Evolutionary conservation across 2,329 filamentous ascomycete species (phyloP).

Genomic region (Diaporthe longicolla): DNA sequence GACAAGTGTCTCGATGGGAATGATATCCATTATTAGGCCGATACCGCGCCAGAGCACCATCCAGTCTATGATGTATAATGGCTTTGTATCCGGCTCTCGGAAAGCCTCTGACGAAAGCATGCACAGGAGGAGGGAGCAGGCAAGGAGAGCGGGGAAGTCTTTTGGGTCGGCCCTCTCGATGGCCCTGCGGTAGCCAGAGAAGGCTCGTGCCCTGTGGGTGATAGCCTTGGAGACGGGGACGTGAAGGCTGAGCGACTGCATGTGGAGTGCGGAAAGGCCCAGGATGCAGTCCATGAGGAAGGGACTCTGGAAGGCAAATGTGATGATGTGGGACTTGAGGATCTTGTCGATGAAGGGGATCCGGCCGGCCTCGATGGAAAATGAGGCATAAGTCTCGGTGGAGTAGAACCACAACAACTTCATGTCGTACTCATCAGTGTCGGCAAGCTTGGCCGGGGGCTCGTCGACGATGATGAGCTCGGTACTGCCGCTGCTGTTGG

Average conservation of each 20-base stretch:
- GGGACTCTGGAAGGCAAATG: conserved; percentile 64
- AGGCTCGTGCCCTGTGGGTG: conserved; percentile 63
- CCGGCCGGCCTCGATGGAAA: conserved; percentile 57
- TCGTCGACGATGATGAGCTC: conserved; percentile 52
- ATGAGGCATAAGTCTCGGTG: conserved; percentile 60
- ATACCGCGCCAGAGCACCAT: conserved; percentile 69
- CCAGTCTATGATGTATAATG: conserved; percentile 69
- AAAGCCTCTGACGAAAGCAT: conserved; percentile 66
- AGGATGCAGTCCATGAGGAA: conserved; percentile 71
- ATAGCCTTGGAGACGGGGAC: conserved; percentile 57
- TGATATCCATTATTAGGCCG: conserved; percentile 61
- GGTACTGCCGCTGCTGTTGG: conserved; percentile 44
- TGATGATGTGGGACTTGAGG: conserved; percentile 62
- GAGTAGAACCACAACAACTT: conserved; percentile 70
- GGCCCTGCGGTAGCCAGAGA: conserved; percentile 66
- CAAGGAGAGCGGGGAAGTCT: conserved; percentile 65
- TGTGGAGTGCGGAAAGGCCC: conserved; percentile 64
- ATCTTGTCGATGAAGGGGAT: conserved; percentile 56
- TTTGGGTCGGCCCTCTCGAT: conserved; percentile 61
- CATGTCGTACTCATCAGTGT: conserved; percentile 62
- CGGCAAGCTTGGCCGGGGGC: conserved; percentile 54
- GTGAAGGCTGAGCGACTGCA: conserved; percentile 51
- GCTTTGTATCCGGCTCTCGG: conserved; percentile 59
- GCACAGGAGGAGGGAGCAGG: conserved; percentile 65
- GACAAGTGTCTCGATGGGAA: conserved; percentile 50